phyloP scores from a whole-genome alignment of 305 asterid genomes.

The Solanum aculeatissimum region DNA sequence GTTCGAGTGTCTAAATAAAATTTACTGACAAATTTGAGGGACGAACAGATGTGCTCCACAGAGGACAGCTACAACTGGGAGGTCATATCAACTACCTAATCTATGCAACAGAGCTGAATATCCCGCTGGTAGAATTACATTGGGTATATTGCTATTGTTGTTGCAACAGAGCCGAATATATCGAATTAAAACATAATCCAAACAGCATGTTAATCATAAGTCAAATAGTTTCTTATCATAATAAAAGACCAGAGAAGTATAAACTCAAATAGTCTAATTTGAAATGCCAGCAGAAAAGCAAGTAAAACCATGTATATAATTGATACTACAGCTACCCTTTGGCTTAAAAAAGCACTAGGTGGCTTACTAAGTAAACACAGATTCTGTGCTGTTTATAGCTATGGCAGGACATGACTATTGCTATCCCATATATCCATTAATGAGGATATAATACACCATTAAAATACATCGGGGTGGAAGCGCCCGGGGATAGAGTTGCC shows the following conservation, averaged over 20 bases:
- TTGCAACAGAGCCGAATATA: not conserved
- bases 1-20: not conserved
- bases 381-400: not conserved
- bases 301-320: not conserved
- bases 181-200: not conserved
- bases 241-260: not conserved
- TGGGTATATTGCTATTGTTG: not conserved
- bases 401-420: not conserved
- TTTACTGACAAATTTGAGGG: not conserved
- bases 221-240: not conserved
- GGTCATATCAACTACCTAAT: not conserved
- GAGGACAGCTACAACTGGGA: not conserved
- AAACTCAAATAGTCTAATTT: not conserved
- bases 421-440: not conserved
- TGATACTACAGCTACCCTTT: not conserved
- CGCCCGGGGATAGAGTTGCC: constrained; percentile 68
- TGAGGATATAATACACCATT: not conserved
- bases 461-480: constrained; percentile 78
- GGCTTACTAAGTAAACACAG: not conserved
- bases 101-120: not conserved
- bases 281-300: not conserved
- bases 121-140: not conserved
- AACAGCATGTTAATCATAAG: not conserved
- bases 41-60: not conserved
- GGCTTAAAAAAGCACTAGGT: not conserved